These are phyloP conservation scores for Hanseniaspora meyeri DNA, from an alignment of 805 yeast species.

Conservation along the genomic window DNA sequence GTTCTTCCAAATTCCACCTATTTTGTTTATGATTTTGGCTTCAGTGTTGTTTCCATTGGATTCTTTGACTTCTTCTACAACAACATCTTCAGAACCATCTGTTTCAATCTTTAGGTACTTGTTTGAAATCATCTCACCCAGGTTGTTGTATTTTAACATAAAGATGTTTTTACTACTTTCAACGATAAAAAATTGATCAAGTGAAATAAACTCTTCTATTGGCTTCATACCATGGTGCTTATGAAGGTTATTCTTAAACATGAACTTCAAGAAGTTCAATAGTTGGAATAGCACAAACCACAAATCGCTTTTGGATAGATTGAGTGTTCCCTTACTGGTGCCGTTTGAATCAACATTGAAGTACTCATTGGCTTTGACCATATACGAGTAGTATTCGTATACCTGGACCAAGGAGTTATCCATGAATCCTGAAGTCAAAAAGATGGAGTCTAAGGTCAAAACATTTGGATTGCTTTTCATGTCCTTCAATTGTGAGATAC, in stretches of 20 bases:
- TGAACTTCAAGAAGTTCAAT: slow-evolving; percentile 37
- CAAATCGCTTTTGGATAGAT: slow-evolving; percentile 13
- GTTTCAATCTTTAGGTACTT: slow-evolving; percentile 4
- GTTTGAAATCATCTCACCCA: slow-evolving; percentile 3
- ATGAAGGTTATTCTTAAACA: slow-evolving; percentile 5
- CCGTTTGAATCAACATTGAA: slow-evolving; percentile 36
- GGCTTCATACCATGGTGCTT: slow-evolving; percentile 10
- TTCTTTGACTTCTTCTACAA: not conserved
- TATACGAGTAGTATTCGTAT: slow-evolving; percentile 74
- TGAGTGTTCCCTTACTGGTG: slow-evolving; percentile 15
- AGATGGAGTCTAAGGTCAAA: slow-evolving; percentile 63
- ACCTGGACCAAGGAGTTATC: slow-evolving; percentile 63
- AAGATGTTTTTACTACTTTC: slow-evolving; percentile 29
- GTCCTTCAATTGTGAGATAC: slow-evolving; percentile 44
- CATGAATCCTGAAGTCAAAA: slow-evolving; percentile 76
- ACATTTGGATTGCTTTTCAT: slow-evolving; percentile 38
- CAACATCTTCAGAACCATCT: not conserved
- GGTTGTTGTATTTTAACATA: slow-evolving; percentile 1
- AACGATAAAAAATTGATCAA: slow-evolving; percentile 62
- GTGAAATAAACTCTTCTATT: slow-evolving; percentile 45
- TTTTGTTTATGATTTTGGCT: slow-evolving; percentile 5
- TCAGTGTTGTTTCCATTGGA: not conserved
- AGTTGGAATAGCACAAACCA: slow-evolving; percentile 58
- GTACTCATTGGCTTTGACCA: slow-evolving; percentile 55
- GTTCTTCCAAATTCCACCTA: slow-evolving; percentile 9